Base-by-base conservation (phyloP, 257 asterid genomes). In the Mentha longifolia region DNA sequence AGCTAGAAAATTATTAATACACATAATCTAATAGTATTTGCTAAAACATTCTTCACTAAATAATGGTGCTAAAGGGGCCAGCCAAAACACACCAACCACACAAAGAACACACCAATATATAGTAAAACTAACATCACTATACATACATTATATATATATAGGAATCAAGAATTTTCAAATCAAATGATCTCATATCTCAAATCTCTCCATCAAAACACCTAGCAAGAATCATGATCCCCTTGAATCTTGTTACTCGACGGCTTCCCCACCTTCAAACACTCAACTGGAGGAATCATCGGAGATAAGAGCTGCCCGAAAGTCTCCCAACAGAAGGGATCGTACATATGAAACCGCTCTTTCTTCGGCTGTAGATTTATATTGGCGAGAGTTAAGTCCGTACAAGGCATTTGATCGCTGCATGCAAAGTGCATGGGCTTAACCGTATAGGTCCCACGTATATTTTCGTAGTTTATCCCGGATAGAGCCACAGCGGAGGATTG, bases 271-370 rank as follows among this genome's bases (percentile, higher is more conserved):
- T 78, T 81, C 42, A 94, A 61, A 65, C 99, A 94, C 45, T 60
- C 66, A 13, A 94, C 85, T 3, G 97, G 96, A 72, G 99, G 99
- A 51, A 84, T 47, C 2, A 91, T 80, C 2, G 97, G 96, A 56
- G 97, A 67, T 25, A 74, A 82, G 12, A 89, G 82, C 76, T 91
- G 89, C 13, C 99, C 99, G 35, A 79, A 94, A 0, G 96, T 72
- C 79, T 91, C 86, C 99, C 99, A 94, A 64, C 99, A 94, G 41
- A 19, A 94, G 3, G 99, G 97, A 61, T 86, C 92, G 35, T 91
- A 86, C 90, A 94, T 76, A 65, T 84, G 97, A 65, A 91, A 87
- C 20, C 49, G 71, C 46, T 91, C 94, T 61, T 75, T 91, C 15
- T 76, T 76, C 3, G 97, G 97, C 63, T 79, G 80, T 14, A 94